Evolutionary conservation across 345 rosid genomes (phyloP).

Genomic region (Citrus trifoliata): DNA sequence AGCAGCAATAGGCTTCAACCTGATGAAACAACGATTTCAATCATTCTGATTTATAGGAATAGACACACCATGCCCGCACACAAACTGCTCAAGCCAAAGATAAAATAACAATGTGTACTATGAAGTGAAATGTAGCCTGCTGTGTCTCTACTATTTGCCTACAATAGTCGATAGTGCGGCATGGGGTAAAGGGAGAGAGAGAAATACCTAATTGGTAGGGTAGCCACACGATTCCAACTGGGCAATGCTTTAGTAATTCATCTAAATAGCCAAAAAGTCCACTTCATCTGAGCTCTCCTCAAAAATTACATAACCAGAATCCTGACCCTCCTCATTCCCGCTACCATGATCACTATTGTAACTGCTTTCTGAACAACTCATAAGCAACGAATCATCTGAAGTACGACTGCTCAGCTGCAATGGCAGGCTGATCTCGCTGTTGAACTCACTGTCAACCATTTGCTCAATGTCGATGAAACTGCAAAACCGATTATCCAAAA

Average conservation of each 20-base stretch:
- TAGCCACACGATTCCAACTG: slow-evolving; percentile 1
- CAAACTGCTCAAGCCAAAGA: background rate
- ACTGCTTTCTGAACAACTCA: slow-evolving; percentile 61
- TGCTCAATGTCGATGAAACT: slow-evolving; percentile 57
- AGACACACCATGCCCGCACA: background rate
- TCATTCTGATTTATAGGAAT: background rate
- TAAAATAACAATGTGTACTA: no score
- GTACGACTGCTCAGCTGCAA: slow-evolving; percentile 36
- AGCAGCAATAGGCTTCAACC: background rate
- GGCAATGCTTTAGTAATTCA: slow-evolving; percentile 9
- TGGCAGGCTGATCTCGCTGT: slow-evolving; percentile 42
- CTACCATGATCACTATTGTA: slow-evolving; percentile 67
- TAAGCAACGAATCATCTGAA: slow-evolving; percentile 43
- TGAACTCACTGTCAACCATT: slow-evolving; percentile 53
- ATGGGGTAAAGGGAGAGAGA: background rate
- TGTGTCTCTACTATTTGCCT: no score
- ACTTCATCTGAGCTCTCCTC: slow-evolving; percentile 73
- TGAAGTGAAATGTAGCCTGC: no score
- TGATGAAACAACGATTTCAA: background rate
- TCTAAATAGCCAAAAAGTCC: slow-evolving; percentile 43
- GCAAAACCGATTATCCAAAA: slow-evolving; percentile 32
- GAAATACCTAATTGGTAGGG: slow-evolving; percentile 22
- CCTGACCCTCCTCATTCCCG: slow-evolving; percentile 59
- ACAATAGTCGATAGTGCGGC: no score
- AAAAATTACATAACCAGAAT: slow-evolving; percentile 37